Evolutionary conservation across 2,329 filamentous ascomycete species (phyloP).

Genomic region (Fusarium verrucosum): DNA sequence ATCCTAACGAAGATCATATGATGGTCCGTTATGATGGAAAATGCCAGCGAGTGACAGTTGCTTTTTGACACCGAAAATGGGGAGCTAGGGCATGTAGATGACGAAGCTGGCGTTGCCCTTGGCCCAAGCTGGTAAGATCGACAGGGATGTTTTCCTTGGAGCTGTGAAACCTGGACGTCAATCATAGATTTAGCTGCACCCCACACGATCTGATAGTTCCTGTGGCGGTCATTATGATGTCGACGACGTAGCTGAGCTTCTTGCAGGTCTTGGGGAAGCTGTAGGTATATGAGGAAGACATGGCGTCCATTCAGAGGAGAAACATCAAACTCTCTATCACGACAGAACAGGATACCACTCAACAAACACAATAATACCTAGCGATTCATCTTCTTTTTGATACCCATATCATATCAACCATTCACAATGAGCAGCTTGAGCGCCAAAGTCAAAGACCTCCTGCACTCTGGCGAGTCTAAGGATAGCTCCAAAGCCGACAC

Average conservation of each 20-base stretch:
- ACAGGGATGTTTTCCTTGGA: constrained; percentile 13
- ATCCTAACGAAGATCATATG: constrained; percentile 7
- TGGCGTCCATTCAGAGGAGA: neutral
- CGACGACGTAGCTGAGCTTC: constrained; percentile 13
- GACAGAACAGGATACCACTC: no score
- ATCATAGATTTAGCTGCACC: constrained; percentile 14
- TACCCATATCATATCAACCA: neutral
- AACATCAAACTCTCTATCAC: neutral
- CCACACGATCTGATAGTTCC: constrained; percentile 25
- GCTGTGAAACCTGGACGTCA: constrained; percentile 9
- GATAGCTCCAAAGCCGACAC: neutral
- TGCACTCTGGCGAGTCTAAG: constrained; percentile 8
- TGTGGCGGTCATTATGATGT: constrained; percentile 32
- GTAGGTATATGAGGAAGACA: constrained; percentile 27
- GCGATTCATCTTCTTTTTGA: neutral
- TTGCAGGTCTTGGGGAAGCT: neutral
- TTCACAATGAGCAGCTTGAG: neutral
- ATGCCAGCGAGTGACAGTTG: neutral
- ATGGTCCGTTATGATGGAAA: neutral
- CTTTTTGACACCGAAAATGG: neutral
- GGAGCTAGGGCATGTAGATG: constrained; percentile 12
- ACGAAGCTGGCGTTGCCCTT: constrained; percentile 25
- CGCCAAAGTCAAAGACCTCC: constrained; percentile 29
- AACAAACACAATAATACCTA: neutral
- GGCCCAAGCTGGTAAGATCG: constrained; percentile 14